These are phyloP conservation scores for Aegilops tauschii DNA, from an alignment of 176 grass and related monocot species.

Conservation along the genomic window DNA sequence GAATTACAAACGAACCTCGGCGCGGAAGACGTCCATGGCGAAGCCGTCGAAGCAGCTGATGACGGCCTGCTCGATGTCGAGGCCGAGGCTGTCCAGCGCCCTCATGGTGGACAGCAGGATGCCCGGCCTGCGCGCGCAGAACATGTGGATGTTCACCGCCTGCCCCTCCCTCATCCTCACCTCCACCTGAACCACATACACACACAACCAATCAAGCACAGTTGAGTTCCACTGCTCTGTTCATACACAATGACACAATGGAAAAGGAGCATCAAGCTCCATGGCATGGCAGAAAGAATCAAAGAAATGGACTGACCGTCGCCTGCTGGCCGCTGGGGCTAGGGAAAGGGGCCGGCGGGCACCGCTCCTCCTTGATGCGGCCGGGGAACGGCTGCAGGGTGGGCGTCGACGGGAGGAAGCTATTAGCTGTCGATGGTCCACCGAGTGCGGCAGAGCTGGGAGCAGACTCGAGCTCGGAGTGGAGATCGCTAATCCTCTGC, in stretches of 20 bases:
- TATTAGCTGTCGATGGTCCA: constrained; percentile 36
- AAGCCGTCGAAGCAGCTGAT: constrained; percentile 83
- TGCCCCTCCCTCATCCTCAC: constrained; percentile 70
- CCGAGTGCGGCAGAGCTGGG: constrained; percentile 56
- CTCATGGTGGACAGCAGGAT: constrained; percentile 64
- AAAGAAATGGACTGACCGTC: constrained; percentile 46
- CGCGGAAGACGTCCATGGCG: constrained; percentile 70
- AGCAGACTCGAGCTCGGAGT: constrained; percentile 67
- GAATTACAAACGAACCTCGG: constrained; percentile 45
- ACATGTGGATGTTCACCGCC: constrained; percentile 88
- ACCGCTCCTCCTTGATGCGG: constrained; percentile 64
- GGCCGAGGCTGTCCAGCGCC: constrained; percentile 64
- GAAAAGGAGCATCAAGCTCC: not conserved
- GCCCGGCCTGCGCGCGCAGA: constrained; percentile 61
- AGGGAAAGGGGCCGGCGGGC: constrained; percentile 51
- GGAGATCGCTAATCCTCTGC: constrained; percentile 70
- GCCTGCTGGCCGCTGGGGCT: constrained; percentile 56
- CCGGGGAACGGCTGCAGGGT: constrained; percentile 55
- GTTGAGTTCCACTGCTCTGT: not conserved
- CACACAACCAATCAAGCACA: not conserved
- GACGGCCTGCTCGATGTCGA: constrained; percentile 68
- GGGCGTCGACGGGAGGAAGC: constrained; percentile 65
- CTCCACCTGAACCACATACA: constrained; percentile 45
- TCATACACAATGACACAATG: too few species aligned
- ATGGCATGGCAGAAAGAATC: not conserved